phyloP scores from a whole-genome alignment of 805 yeast species.

The Crinitomyces ghanaensis region DNA sequence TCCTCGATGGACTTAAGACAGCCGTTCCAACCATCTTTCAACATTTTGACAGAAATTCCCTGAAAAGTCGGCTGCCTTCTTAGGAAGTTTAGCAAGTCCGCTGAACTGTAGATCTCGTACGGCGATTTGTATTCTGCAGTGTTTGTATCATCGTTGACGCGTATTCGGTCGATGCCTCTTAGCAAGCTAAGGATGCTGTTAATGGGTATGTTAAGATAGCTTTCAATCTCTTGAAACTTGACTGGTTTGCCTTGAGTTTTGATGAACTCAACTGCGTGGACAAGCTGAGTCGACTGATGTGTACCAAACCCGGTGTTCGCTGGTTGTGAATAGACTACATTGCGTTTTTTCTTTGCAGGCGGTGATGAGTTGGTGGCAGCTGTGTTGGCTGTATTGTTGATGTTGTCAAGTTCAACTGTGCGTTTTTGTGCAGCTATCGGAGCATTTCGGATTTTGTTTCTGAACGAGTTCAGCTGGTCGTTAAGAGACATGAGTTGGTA shows the following conservation, averaged over 20 bases:
- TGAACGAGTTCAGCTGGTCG: constrained; percentile 55
- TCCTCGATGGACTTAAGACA: constrained; percentile 69
- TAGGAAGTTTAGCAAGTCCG: constrained; percentile 62
- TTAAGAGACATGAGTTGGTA: no score
- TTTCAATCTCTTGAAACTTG: constrained; percentile 49
- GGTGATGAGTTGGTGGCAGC: constrained; percentile 9
- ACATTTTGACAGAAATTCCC: constrained; percentile 73
- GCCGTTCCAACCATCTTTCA: constrained; percentile 89
- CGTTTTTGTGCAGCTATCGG: constrained; percentile 23
- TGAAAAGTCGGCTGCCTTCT: constrained; percentile 76
- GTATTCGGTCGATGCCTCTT: constrained; percentile 65
- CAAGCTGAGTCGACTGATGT: constrained; percentile 75
- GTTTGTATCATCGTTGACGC: constrained; percentile 46
- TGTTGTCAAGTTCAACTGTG: background rate
- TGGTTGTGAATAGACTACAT: constrained; percentile 24
- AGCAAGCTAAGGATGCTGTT: constrained; percentile 61
- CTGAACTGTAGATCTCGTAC: constrained; percentile 74
- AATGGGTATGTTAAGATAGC: constrained; percentile 51
- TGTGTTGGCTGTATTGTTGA: background rate
- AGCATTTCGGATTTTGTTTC: constrained; percentile 46
- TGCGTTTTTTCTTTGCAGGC: constrained; percentile 10
- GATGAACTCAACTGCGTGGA: constrained; percentile 84
- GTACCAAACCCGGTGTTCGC: constrained; percentile 31
- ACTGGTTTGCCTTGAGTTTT: constrained; percentile 61
- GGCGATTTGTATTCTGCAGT: constrained; percentile 81